Base-by-base conservation (phyloP, 352 stramenopile species). In the Blastocystis sp. region DNA sequence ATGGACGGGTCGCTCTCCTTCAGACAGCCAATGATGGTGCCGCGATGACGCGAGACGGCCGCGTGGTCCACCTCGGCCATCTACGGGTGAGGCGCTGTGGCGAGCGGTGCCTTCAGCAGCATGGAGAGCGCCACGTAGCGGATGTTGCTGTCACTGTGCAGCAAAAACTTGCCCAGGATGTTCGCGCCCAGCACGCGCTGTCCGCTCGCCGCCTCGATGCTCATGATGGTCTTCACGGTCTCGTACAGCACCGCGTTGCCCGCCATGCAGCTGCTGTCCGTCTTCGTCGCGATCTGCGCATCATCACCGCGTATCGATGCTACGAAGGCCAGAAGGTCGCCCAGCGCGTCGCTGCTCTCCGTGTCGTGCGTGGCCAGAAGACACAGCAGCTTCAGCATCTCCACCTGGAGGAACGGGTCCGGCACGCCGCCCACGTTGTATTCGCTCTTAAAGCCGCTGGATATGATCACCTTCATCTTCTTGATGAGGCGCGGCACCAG, bases 131-230 rank as follows among this genome's bases (percentile, higher is more conserved):
- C 97, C 48, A 99, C 97, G 90, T 99, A 99, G 28, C 97, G 95
- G 91, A 99, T 99, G 91, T 99, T 99, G 91, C 99, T 99, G 93
- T 99, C 97, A 17, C 96, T 94, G 91, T 99, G 98, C 11, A 98
- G 92, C 66, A 99, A 89, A 90, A 99, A 99, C 52, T 97, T 94
- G 68, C 97, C 97, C 38, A 99, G 92, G 89, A 99, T 99, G 91
- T 99, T 99, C 81, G 62, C 77, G 45, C 62, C 77, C 65, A 87
- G 45, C 42, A 87, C 65, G 42, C 62, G 62, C 65, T 87, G 77
- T 14, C 77, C 77, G 24, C 65, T 74, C 2, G 68, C 62, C 0
- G 77, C 77, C 21, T 87, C 77, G 57, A 87, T 87, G 65, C 57
- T 87, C 65, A 87, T 77, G 42, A 87, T 87, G 17, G 96, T 98